phyloP scores from a whole-genome alignment of 192 early-diverging fungal genomes.

The Coemansia sp. region DNA sequence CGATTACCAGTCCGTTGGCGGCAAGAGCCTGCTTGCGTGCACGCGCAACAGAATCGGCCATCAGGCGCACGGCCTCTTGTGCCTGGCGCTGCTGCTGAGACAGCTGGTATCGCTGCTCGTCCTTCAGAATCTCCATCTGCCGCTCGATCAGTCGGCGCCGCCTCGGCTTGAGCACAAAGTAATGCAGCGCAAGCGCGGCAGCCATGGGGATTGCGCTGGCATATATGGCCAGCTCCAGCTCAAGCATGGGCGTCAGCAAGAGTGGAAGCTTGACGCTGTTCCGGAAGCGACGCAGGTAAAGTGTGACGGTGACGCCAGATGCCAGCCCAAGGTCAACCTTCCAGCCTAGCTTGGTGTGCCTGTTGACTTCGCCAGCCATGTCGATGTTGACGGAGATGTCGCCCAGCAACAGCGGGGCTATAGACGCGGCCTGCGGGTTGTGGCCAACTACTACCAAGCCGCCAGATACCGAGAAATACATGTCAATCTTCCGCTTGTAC shows the following conservation, averaged over 20 bases:
- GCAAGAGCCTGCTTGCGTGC: conserved; percentile 67
- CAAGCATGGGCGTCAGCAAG: conserved; percentile 62
- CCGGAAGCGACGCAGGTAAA: conserved; percentile 67
- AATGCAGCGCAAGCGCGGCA: conserved; percentile 60
- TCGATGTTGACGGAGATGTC: conserved; percentile 21
- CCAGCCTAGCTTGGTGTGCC: conserved; percentile 59
- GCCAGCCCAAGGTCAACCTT: conserved; percentile 64
- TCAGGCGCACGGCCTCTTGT: conserved; percentile 71
- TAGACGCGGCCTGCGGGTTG: not conserved
- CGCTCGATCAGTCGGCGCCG: conserved; percentile 48
- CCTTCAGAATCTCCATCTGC: conserved; percentile 61
- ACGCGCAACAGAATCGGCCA: conserved; percentile 72
- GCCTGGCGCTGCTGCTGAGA: conserved; percentile 74
- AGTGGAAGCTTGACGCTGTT: conserved; percentile 71
- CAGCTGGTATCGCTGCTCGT: conserved; percentile 68
- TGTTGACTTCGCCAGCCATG: conserved; percentile 18
- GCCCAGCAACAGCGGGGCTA: conserved; percentile 8
- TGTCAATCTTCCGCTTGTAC: conserved; percentile 29
- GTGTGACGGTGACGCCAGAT: conserved; percentile 62
- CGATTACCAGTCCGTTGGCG: conserved; percentile 73
- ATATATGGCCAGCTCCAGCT: conserved; percentile 59
- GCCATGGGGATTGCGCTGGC: conserved; percentile 61
- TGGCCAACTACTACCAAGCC: conserved; percentile 15
- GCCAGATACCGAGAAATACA: conserved; percentile 26
- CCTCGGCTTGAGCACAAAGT: conserved; percentile 64